Base-by-base conservation (phyloP, 345 rosid species). In the Punica granatum region DNA sequence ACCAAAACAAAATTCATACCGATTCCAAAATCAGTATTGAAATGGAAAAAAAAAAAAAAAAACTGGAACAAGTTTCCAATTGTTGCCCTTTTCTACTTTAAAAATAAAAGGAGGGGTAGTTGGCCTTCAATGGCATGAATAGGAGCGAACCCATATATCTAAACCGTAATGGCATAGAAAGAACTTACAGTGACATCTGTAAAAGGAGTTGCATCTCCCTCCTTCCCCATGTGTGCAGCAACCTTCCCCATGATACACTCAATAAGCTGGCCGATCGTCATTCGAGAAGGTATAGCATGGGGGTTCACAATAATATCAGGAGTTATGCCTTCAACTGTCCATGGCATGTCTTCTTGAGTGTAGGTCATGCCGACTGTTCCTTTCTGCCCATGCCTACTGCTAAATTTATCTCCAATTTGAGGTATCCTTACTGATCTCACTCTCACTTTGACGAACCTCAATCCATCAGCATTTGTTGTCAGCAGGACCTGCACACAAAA, bases 191-290 rank as follows among this genome's bases (percentile, higher is more conserved):
- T 94, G 74, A 94, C 99, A 81, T 94, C 99, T 2, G 97, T 94
- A 73, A 94, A 94, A 33, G 99, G 99, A 71, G 99, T 94, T 0
- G 96, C 99, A 67, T 94, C 99, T 60, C 97, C 99, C 81, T 94
- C 99, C 83, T 91, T 91, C 63, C 99, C 99, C 99, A 93, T 93
- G 78, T 91, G 97, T 66, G 97, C 97, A 18, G 99, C 97, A 74
- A 91, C 99, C 82, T 94, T 91, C 61, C 99, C 97, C 99, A 89
- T 94, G 72, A 94, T 88, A 75, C 99, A 94, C 81, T 94, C 99
- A 69, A 94, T 90, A 34, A 91, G 97, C 88, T 94, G 99, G 35
- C 99, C 97, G 67, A 91, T 91, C 2, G 97, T 94, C 99, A 94
- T 94, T 28, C 97, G 96, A 69, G 97, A 94, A 43, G 99, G 99